phyloP scores from a whole-genome alignment of 2,329 filamentous ascomycete species.

The Cladosporium sp. region DNA sequence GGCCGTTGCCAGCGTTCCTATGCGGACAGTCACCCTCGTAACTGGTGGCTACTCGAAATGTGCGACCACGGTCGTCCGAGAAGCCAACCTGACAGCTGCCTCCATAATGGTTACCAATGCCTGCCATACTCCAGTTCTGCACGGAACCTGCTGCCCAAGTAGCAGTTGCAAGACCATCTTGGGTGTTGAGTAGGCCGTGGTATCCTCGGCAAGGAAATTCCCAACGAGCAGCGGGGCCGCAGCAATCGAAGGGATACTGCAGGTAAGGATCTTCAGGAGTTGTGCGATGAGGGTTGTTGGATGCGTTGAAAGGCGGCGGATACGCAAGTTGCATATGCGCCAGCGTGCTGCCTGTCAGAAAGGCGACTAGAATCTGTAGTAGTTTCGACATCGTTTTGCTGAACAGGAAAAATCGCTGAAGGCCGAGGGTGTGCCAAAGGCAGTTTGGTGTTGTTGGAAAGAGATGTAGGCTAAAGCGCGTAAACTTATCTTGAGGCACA shows the following conservation, averaged over 20 bases:
- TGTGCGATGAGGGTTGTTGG: slow-evolving; percentile 39
- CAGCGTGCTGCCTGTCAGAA: not conserved
- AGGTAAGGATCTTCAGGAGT: slow-evolving; percentile 33
- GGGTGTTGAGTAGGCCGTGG: slow-evolving; percentile 37
- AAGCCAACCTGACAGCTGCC: slow-evolving; percentile 43
- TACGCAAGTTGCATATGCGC: slow-evolving; percentile 40
- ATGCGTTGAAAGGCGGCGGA: slow-evolving; percentile 38
- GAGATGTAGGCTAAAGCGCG: no score
- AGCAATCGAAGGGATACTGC: slow-evolving; percentile 42
- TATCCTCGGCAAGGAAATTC: slow-evolving; percentile 38
- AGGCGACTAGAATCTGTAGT: not conserved
- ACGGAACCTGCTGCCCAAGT: slow-evolving; percentile 39
- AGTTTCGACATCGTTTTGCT: no score
- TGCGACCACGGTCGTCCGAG: slow-evolving; percentile 37
- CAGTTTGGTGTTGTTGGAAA: no score
- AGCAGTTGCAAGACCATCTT: slow-evolving; percentile 37
- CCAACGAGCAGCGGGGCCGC: slow-evolving; percentile 31
- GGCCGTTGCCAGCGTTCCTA: slow-evolving; percentile 32
- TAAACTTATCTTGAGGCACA: no score
- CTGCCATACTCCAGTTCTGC: slow-evolving; percentile 36
- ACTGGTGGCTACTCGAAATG: slow-evolving; percentile 39
- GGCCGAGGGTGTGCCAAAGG: no score
- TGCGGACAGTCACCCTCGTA: slow-evolving; percentile 45
- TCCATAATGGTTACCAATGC: slow-evolving; percentile 39
- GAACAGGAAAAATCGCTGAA: no score